Evolutionary conservation across 2,329 filamentous ascomycete species (phyloP).

Genomic region (Didymella segeticola): DNA sequence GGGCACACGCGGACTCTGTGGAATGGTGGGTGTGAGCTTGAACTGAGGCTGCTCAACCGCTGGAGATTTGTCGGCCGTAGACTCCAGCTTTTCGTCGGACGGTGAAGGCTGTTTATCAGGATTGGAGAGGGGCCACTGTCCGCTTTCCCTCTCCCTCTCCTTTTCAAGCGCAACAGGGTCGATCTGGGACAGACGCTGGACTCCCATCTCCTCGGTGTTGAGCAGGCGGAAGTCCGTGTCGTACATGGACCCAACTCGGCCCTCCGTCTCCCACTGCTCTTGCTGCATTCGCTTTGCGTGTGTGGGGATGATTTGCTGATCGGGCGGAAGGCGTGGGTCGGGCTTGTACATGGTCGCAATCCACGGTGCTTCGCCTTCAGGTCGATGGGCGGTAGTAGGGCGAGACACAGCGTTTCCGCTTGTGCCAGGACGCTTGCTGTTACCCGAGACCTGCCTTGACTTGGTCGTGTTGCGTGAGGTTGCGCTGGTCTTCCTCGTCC

Average conservation of each 20-base stretch:
- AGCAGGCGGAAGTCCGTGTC: constrained; percentile 87
- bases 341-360: constrained; percentile 94
- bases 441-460: constrained; percentile 37
- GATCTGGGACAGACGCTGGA: constrained; percentile 43
- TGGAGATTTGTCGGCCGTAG: constrained; percentile 36
- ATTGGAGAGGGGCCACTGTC: constrained; percentile 46
- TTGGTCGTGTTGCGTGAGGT: constrained; percentile 42
- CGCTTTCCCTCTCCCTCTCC: constrained; percentile 32
- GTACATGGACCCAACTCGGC: constrained; percentile 83
- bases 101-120: constrained; percentile 36
- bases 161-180: constrained; percentile 40
- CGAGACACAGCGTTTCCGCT: constrained; percentile 61
- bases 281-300: constrained; percentile 90
- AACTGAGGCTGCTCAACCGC: constrained; percentile 53
- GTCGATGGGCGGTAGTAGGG: constrained; percentile 71
- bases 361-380: constrained; percentile 96
- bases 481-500: constrained; percentile 41
- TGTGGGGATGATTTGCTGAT: constrained; percentile 94
- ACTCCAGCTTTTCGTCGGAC: constrained; percentile 33
- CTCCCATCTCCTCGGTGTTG: constrained; percentile 64
- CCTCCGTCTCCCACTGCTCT: constrained; percentile 93
- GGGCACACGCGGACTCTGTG: constrained; percentile 37
- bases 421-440: constrained; percentile 65
- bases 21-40: constrained; percentile 56
- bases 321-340: constrained; percentile 89